Evolutionary conservation across 441 rosid genomes (phyloP).

Genomic region (Erysimum pusillum): DNA sequence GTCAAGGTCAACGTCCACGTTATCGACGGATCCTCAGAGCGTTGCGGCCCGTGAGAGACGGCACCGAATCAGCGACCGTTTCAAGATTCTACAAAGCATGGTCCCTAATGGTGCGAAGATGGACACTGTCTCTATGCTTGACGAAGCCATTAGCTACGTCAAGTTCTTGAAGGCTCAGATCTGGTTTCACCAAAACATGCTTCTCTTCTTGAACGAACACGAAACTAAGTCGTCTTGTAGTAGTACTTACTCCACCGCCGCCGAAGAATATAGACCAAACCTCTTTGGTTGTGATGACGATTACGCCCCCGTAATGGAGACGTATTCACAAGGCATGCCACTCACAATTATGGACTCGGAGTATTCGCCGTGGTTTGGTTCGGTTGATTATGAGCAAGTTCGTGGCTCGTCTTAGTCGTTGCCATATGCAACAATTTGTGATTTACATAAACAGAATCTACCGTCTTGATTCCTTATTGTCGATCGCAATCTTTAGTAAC

Average conservation of each 20-base stretch:
- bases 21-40: conserved; percentile 90
- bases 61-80: conserved; percentile 82
- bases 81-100: conserved; percentile 82
- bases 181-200: conserved; percentile 68
- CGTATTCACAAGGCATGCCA: conserved; percentile 33
- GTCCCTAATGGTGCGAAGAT: conserved; percentile 87
- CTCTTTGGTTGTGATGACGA: conserved; percentile 25
- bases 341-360: conserved; percentile 24
- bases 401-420: conserved; percentile 37
- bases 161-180: conserved; percentile 86
- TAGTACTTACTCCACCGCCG: conserved; percentile 7
- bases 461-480: background rate
- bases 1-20: conserved; percentile 49
- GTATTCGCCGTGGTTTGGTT: conserved; percentile 35
- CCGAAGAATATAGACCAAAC: conserved; percentile 16
- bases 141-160: conserved; percentile 87
- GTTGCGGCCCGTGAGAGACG: conserved; percentile 89
- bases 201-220: conserved; percentile 36
- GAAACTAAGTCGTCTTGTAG: conserved; percentile 25
- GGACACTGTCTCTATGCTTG: conserved; percentile 92
- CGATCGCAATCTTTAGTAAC: background rate
- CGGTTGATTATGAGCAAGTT: conserved; percentile 27
- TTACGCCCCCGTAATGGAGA: conserved; percentile 23
- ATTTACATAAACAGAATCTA: conserved; percentile 2
- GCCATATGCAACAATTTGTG: background rate